These are phyloP conservation scores for Rhynchosporium secalis DNA, from an alignment of 2,329 filamentous ascomycete species.

Conservation along the genomic window DNA sequence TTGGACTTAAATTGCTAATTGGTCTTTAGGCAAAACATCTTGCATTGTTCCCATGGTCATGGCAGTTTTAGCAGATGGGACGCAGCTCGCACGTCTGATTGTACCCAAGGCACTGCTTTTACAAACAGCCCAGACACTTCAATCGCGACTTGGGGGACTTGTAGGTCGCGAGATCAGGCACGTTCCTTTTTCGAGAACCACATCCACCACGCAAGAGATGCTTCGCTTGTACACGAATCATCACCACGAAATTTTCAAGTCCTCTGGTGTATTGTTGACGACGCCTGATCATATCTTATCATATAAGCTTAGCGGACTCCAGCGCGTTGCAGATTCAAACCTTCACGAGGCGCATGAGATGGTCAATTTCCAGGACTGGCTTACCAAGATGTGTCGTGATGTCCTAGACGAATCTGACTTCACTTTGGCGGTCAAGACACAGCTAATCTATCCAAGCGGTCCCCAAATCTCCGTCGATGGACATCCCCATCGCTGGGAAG, in stretches of 20 bases:
- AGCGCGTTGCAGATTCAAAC: slow-evolving; percentile 45
- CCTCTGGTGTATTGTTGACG: slow-evolving; percentile 47
- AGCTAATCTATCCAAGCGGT: slow-evolving; percentile 45
- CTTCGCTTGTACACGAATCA: slow-evolving; percentile 41
- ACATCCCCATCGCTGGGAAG: slow-evolving; percentile 42
- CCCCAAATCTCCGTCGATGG: slow-evolving; percentile 42
- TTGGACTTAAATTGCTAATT: slow-evolving; percentile 11
- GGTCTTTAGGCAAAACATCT: slow-evolving; percentile 53
- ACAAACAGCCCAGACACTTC: slow-evolving; percentile 48
- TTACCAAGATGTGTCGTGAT: slow-evolving; percentile 48
- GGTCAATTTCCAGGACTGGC: slow-evolving; percentile 47
- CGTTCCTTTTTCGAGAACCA: slow-evolving; percentile 49
- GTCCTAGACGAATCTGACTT: slow-evolving; percentile 52
- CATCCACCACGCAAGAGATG: slow-evolving; percentile 38
- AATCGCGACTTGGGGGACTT: slow-evolving; percentile 46
- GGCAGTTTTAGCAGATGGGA: slow-evolving; percentile 47
- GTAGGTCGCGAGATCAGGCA: slow-evolving; percentile 46
- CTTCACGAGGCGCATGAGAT: slow-evolving; percentile 43
- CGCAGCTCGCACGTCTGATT: slow-evolving; percentile 45
- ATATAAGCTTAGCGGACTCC: slow-evolving; percentile 51
- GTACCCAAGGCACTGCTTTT: slow-evolving; percentile 47
- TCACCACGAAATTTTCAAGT: slow-evolving; percentile 37
- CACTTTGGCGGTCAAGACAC: slow-evolving; percentile 42
- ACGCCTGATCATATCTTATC: slow-evolving; percentile 56
- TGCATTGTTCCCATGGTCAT: slow-evolving; percentile 56